A percentile compares a stretch with the other conserved stretches of the same genome.
Evolutionary conservation across 768 basidiomycete genomes (phyloP).

Genomic region (Sporobolomyces roseus): DNA sequence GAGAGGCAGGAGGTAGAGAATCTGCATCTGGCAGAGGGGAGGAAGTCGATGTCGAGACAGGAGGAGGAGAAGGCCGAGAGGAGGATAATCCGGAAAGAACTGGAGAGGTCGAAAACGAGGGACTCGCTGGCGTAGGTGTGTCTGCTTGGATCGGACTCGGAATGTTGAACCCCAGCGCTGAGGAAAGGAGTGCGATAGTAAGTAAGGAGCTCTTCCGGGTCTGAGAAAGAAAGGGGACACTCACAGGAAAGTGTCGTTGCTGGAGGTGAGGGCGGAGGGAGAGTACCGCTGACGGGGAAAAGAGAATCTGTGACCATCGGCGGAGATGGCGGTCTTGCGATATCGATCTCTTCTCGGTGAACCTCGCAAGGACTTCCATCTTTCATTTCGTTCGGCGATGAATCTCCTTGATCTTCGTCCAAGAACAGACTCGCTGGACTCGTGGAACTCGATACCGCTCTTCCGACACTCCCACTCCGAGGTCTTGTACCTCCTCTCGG

Average conservation of each 20-base stretch:
- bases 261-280: slow-evolving; percentile 6
- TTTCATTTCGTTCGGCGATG: not conserved
- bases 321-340: not conserved
- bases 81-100: not conserved
- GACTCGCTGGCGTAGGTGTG: not conserved
- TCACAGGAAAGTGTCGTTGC: slow-evolving; percentile 4
- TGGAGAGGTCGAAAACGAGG: not conserved
- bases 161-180: slow-evolving; percentile 7
- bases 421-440: slow-evolving; percentile 28
- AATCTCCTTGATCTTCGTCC: slow-evolving; percentile 4
- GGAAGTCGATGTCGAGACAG: too few species aligned
- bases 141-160: slow-evolving; percentile 9
- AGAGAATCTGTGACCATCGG: not conserved
- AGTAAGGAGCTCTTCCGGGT: not conserved
- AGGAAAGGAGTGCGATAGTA: not conserved
- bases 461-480: slow-evolving; percentile 6
- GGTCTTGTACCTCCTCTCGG: not conserved
- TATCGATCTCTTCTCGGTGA: not conserved
- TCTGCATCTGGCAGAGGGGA: not conserved
- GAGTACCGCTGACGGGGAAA: slow-evolving; percentile 14
- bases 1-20: slow-evolving; percentile 23
- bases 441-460: not conserved
- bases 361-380: not conserved
- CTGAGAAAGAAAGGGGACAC: not conserved
- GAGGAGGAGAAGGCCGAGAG: not conserved